Evolutionary conservation across 1,284 basidiomycete genomes (phyloP), one percentile per base, ranked within the genome.

Genomic region (Pascua guehoae): DNA sequence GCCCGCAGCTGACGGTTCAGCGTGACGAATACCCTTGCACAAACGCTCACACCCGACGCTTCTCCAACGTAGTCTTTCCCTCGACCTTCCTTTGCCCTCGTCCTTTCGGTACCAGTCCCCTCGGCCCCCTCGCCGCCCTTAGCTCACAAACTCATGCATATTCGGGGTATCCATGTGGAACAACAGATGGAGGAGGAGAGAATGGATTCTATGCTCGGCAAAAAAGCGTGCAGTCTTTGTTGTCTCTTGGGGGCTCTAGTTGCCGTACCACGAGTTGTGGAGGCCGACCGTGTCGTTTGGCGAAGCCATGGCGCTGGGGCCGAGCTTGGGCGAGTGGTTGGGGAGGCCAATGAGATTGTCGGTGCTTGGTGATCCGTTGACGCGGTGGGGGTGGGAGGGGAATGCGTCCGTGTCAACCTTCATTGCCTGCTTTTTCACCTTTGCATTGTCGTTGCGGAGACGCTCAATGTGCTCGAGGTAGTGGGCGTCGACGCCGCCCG

Each of bases 401-500:
- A 32, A 32, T 7, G 70, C 66, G 36, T 68, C 58, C 24, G 55
- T 61, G 54, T 71, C 67, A 32, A 69, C 53, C n/a, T 60, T 54
- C 47, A 62, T 47, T 15, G 59, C 59, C 49, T 47, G 63, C 64
- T 74, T 74, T 72, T 79, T 79, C 41, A 71, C 68, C 78, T 93
- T 92, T 40, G 85, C 84, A 69, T 91, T 90, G 72, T 98, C 95
- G 49, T 88, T 87, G 37, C 96, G 85, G 54, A 91, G 71, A 47
- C 79, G 79, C 76, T 97, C 91, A 47, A 99, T 75, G 61, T 85
- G 80, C 41, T 80, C 75, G 49, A 99, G 82, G 79, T 98, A 98
- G 51, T 75, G 81, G 66, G 90, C 88, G 67, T 92, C 87, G 32
- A 99, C 89, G n/a, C 89, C 89, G 38, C 96, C 95, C 1, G 96